Evolutionary conservation across 768 basidiomycete genomes (phyloP).

Genomic region (Boletus subcaerulescens): DNA sequence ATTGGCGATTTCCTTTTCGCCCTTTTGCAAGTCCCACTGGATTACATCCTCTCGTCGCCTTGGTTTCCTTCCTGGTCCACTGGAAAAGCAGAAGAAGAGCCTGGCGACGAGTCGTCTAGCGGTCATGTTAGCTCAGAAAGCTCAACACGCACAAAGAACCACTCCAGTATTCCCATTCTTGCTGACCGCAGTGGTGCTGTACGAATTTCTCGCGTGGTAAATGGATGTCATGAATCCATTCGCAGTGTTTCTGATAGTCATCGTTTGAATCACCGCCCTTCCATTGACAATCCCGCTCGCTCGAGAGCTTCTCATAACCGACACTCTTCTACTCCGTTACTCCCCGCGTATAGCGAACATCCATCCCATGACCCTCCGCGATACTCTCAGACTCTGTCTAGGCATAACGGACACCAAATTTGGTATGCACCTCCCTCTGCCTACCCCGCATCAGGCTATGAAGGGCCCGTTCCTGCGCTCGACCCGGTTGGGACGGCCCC

Average conservation of each 20-base stretch:
- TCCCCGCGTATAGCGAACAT: constrained; percentile 26
- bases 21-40: constrained; percentile 39
- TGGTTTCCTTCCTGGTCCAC: constrained; percentile 24
- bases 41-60: constrained; percentile 33
- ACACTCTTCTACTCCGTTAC: constrained; percentile 19
- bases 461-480: constrained; percentile 5
- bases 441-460: constrained; percentile 25
- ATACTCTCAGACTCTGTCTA: constrained; percentile 23
- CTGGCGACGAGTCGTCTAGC: constrained; percentile 2
- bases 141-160: constrained; percentile 5
- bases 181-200: constrained; percentile 3
- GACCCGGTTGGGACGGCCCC: constrained; percentile 26
- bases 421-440: constrained; percentile 61
- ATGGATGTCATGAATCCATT: constrained; percentile 6
- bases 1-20: constrained; percentile 60
- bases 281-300: background rate
- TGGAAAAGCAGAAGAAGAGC: constrained; percentile 10
- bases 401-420: constrained; percentile 40
- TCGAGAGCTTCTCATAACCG: constrained; percentile 5
- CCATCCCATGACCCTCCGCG: constrained; percentile 18
- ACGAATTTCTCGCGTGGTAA: constrained; percentile 8
- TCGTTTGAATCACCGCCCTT: background rate
- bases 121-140: background rate
- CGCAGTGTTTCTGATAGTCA: constrained; percentile 22
- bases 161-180: constrained; percentile 13